Conservation (phyloP, 2,329 filamentous ascomycete species). For the Aspergillus aculeatinus region DNA sequence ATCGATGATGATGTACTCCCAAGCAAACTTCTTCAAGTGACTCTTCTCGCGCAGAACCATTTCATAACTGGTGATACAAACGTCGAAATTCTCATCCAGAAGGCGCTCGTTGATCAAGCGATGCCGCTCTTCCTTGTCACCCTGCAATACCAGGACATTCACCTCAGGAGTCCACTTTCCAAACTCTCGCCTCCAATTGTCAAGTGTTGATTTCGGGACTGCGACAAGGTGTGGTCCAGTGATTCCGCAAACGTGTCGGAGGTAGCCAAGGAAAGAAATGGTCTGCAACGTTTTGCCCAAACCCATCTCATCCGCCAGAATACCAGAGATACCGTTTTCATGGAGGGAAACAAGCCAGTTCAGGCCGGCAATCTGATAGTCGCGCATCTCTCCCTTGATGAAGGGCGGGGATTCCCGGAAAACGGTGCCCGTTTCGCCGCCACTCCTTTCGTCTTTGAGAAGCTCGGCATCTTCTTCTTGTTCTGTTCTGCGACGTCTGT, state of each 20-base stretch:
- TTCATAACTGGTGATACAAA: conserved; percentile 97
- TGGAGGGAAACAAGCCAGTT: conserved; percentile 98
- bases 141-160: conserved; percentile 89
- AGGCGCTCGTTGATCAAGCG: conserved; percentile 85
- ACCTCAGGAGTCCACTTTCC: conserved; percentile 92
- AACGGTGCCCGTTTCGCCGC: conserved; percentile 79
- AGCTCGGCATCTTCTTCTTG: conserved; percentile 96
- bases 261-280: conserved; percentile 92
- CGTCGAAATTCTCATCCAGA: conserved; percentile 93
- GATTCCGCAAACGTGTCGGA: conserved; percentile 86
- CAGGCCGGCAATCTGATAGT: conserved; percentile 92
- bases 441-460: conserved; percentile 80
- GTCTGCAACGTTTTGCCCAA: conserved; percentile 97
- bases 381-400: conserved; percentile 84
- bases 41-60: conserved; percentile 97
- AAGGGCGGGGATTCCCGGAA: conserved; percentile 94
- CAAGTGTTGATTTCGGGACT: conserved; percentile 94
- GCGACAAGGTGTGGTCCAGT: conserved; percentile 86
- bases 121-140: conserved; percentile 89
- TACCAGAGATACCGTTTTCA: conserved; percentile 98
- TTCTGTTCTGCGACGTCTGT: conserved; percentile 83
- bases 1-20: conserved; percentile 99
- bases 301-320: conserved; percentile 97
- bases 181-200: conserved; percentile 98
- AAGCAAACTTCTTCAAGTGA: conserved; percentile 94